Conservation (phyloP, 441 rosid species). For the Kokia cookei region DNA sequence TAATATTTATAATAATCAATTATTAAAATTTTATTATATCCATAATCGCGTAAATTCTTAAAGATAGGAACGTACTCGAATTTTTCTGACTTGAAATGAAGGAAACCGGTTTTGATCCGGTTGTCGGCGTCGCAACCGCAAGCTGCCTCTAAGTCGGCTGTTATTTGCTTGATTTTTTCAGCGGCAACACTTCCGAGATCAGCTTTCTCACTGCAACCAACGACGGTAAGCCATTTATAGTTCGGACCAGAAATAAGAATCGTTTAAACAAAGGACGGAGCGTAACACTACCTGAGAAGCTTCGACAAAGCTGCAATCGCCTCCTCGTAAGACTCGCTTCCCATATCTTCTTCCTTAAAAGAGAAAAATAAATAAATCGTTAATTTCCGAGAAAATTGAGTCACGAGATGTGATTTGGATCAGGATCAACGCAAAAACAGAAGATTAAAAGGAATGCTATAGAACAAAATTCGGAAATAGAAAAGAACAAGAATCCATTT, state of each 20-base stretch:
- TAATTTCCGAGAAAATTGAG: neutral
- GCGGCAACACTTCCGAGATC: slow-evolving; percentile 72
- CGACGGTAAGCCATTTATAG: neutral
- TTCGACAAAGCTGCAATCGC: slow-evolving; percentile 69
- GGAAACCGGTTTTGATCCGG: slow-evolving; percentile 64
- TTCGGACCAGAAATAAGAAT: neutral
- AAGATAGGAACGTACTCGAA: slow-evolving; percentile 46
- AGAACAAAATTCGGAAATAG: neutral
- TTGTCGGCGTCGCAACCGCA: slow-evolving; percentile 43
- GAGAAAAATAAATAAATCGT: neutral
- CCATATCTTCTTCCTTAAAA: slow-evolving; percentile 46
- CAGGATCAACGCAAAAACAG: neutral
- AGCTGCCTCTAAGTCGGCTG: slow-evolving; percentile 60
- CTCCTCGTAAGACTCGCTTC: slow-evolving; percentile 48
- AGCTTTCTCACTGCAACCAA: slow-evolving; percentile 42
- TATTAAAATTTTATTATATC: neutral
- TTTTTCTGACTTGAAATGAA: slow-evolving; percentile 63
- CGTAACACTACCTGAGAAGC: slow-evolving; percentile 57
- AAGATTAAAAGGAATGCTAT: neutral
- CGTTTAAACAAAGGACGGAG: neutral
- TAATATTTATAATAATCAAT: too few relatives aligned
- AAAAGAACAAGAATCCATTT: neutral
- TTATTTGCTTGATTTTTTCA: slow-evolving; percentile 66
- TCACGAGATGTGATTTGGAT: neutral
- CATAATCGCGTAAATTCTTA: neutral